Base-by-base conservation (phyloP, 2,329 filamentous ascomycete genomes). In the Stemphylium lycopersici region DNA sequence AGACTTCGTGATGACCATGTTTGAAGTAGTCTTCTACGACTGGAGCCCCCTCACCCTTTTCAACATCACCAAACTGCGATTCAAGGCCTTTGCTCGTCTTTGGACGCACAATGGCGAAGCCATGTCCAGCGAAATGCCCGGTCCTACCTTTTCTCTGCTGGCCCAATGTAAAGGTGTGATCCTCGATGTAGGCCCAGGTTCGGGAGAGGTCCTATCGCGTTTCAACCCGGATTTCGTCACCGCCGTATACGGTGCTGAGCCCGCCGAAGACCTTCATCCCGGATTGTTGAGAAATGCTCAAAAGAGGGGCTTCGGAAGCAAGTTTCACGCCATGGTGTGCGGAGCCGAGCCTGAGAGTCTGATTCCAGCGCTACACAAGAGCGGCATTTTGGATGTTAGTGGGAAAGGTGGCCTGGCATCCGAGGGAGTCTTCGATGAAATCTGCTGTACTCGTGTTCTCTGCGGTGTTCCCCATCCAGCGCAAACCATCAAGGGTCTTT, bases 201-300 rank as follows among this genome's bases (percentile, higher is more conserved):
- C 75, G 26, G 83, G 84, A 29, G 76, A 79, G 12, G 78, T 83
- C 49, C 74, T 84, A 42, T 70, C 71, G 0, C 75, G 76, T 40
- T 81, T 84, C 55, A 69, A 70, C 47, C 43, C 74, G 6, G 67
- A 75, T 48, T 70, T 75, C 3, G 78, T 84, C 54, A 75, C 61
- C 7, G 71, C 74, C 12, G 78, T 85, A 38, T 85, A 84, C 58
- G 83, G 82, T 39, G 77, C 82, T 1, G 84, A 86, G 62, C 84
- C 84, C 0, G 80, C 79, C 36, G 52, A 63, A 3, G 74, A 76
- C 0, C 71, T 86, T 1, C 83, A 85, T 53, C 58, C 62, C 0
- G 71, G 76, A 2, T 70, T 86, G 4, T 64, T 74, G 16, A 58
- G 61, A 3, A 77, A 77, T n/a, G 76, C 80, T 3, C 55, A 68